Evolutionary conservation across 805 yeast genomes (phyloP), one percentile per base, ranked within the genome.

Genomic region (Groenewaldozyma tartarivorans): DNA sequence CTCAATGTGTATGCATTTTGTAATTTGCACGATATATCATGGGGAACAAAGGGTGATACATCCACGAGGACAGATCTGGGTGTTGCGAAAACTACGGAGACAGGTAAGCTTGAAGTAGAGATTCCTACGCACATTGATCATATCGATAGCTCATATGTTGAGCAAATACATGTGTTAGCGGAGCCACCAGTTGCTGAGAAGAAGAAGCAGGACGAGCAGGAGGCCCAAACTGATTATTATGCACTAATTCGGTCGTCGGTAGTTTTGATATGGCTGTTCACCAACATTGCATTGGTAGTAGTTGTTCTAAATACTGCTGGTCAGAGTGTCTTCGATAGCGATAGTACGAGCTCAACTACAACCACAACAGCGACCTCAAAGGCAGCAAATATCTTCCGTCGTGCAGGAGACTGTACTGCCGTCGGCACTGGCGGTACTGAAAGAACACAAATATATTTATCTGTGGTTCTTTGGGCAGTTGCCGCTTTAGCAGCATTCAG

Each of bases 41-140:
- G 97, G 97, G 97, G 97, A 58, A 90, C 95, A 3, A 85, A 88
- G 60, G 95, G 95, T 36, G 85, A 79, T 38, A 77, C 75, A 7
- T 71, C 53, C 15, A 76, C 35, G 57, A 76, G 67, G 56, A 74
- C 67, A 63, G 94, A 74, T 60, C 69, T 92, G 52, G 97, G 96
- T 45, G 77, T 80, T 35, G 96, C 95, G 19, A 83, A 80, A 53
- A 71, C 84, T 2, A 77, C 72, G 42, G 86, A 82, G 50, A 77
- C 77, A 45, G 71, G 79, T 40, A 81, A 78, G 48, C 53, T 62
- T 24, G 61, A 57, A 9, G 49, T 51, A 5, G 51, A 50, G 30
- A 73, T 81, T 24, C 95, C 95, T 5, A 84, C 88, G 1, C 78
- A 83, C 2, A 69, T 71, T 20, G 72, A 69, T 38, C 94, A 87